Base-by-base conservation (phyloP, 208 protist genomes). In the Acanthamoeba healyi region DNA sequence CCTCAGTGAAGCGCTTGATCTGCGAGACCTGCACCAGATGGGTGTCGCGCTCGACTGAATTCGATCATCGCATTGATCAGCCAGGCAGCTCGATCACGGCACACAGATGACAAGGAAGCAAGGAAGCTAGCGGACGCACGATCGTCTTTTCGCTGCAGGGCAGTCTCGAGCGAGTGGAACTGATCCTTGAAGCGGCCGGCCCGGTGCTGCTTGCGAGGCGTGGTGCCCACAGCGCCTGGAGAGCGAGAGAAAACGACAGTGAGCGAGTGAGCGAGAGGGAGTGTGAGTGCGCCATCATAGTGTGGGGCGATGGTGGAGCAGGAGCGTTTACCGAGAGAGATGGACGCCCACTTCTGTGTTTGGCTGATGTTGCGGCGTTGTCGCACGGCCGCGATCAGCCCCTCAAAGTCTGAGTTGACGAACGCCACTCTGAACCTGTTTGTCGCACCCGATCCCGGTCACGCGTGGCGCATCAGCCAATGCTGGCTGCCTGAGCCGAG, bases 111-210 rank as follows among this genome's bases (percentile, higher is more conserved):
- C 10, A 36, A 40, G 36, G 7, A 9, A 19, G 67, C 12, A 24
- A 4, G 15, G 32, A 17, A 5, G 0, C 3, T 34, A 38, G 32
- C 9, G 34, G 14, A 24, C 70, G 10, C 58, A 86, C 77, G 40
- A 0, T 86, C 46, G 32, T 86, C 77, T 26, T 58, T 86, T 0
- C 40, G 77, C 44, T 86, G 77, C 17, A 86, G 77, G 7, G 77
- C 77, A 14, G 77, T 86, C n/a, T 86, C 77, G 44, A 86, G 77
- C 29, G 77, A 86, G 44, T 86, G 22, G 77, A 86, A 86, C 46
- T 86, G 77, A 12, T 79, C 67, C 38, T 79, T 79, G 24, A 58
- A 29, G 26, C 46, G 44, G 4, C 14, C 77, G 44, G 5, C 19
- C 29, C 44, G 44, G 29, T 38, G 7, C 19, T 44, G 67, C 36